Evolutionary conservation across 441 rosid species (phyloP), one percentile per base, ranked within the genome.

Genomic region (Capsella rubella): DNA sequence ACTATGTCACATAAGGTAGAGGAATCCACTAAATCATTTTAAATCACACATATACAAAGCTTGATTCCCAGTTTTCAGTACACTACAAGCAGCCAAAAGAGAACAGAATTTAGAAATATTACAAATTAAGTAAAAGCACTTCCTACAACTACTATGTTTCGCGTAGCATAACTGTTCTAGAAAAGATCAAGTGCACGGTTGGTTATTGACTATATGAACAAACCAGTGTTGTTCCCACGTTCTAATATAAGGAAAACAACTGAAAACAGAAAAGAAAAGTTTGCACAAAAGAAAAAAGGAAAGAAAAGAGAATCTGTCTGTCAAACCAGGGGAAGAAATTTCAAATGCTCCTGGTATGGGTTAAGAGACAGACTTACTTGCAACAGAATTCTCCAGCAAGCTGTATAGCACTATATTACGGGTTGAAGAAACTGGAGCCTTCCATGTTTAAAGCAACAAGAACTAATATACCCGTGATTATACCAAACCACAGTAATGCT

Each of bases 401-500:
- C 46, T 52, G 66, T 56, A 43, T 32, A 45, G 15, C 54, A 28
- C 76, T 72, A 46, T 59, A 46, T 89, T 86, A 90, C 78, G 97
- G 92, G 74, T 88, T 90, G 84, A 88, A 88, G 73, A 88, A 82
- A 82, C 86, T 72, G 59, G 94, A 80, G 71, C 85, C 89, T 29
- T 83, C 82, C 76, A 84, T 70, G 74, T 64, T 88, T 53, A 87
- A 16, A 78, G 96, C 87, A 78, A 85, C 82, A 57, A 92, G 77
- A 69, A 90, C 87, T 16, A 80, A 73, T 71, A 84, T 72, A 82
- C 88, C 84, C 10, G 96, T 85, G 28, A 90, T 54, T 72, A 82
- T 82, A 10, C 91, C 89, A 18, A 90, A 75, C 92, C 95, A 86
- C n/a, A 89, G 27, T 67, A 90, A 73, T 14, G 74, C 73, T 37